Evolutionary conservation across 2,329 filamentous ascomycete genomes (phyloP).

Genomic region (Aspergillus pseudoglaucus): DNA sequence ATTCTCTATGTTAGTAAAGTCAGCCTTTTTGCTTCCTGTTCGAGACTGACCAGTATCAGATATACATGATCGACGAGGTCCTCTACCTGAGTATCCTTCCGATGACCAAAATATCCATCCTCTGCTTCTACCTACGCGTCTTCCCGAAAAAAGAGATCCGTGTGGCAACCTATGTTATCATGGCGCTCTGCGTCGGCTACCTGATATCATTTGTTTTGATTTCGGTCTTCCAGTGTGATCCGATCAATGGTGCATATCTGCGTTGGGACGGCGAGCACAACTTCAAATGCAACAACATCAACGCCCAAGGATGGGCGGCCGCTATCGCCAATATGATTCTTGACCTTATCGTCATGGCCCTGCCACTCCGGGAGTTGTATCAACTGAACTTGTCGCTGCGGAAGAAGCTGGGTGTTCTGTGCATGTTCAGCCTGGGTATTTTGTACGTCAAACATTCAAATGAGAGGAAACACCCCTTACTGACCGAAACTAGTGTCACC

Average conservation of each 20-base stretch:
- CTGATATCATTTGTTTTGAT: slow-evolving; percentile 27
- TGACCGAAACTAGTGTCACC: slow-evolving; percentile 30
- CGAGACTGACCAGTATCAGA: slow-evolving; percentile 20
- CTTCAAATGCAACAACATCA: slow-evolving; percentile 32
- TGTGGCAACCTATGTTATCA: slow-evolving; percentile 20
- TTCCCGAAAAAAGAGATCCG: slow-evolving; percentile 35
- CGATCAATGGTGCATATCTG: slow-evolving; percentile 34
- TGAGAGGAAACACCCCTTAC: background rate
- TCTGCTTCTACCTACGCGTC: slow-evolving; percentile 36
- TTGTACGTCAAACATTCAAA: slow-evolving; percentile 21
- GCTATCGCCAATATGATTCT: slow-evolving; percentile 27
- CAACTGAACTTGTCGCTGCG: slow-evolving; percentile 19
- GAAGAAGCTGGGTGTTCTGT: slow-evolving; percentile 26
- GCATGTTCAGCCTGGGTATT: slow-evolving; percentile 32
- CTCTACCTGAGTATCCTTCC: slow-evolving; percentile 28
- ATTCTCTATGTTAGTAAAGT: slow-evolving; percentile 31
- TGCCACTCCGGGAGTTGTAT: slow-evolving; percentile 24
- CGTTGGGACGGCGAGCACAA: slow-evolving; percentile 32
- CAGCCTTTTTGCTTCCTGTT: slow-evolving; percentile 14
- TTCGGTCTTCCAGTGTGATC: slow-evolving; percentile 34
- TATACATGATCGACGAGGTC: slow-evolving; percentile 27
- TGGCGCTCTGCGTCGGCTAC: slow-evolving; percentile 26
- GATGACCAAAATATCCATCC: slow-evolving; percentile 26
- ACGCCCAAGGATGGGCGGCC: slow-evolving; percentile 31
- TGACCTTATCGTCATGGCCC: slow-evolving; percentile 22